Evolutionary conservation across 2,329 filamentous ascomycete genomes (phyloP), one percentile per base, ranked within the genome.

Genomic region (Colletotrichum scovillei): DNA sequence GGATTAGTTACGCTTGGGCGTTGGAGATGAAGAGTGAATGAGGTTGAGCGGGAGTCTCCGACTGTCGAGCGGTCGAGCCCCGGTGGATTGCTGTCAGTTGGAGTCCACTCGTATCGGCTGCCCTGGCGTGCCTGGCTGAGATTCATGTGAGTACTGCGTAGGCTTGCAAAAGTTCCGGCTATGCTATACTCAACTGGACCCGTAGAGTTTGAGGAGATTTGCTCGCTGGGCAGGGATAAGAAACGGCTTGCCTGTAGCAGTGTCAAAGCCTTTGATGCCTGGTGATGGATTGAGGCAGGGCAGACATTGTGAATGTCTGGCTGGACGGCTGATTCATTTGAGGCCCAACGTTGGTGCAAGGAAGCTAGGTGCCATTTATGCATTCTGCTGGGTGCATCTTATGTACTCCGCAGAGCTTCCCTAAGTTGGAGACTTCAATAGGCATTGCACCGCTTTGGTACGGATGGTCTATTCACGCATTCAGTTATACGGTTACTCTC

Each of bases 1-100:
- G 57, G 35, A 38, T 26, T 12, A 35, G 38, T 14, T 62, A 38
- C 64, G 52, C 64, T 72, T 59, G 49, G 71, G 60, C 67, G 22
- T 22, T 4, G 19, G 38, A 16, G 14, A n/a, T 69, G 55, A 30
- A 42, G 57, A 58, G 58, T 57, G 59, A 6, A 22, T 28, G 22
- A 28, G 26, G 52, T 24, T 56, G 53, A 28, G 53, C 53, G 53
- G 26, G 26, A 22, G 19, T 22, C 42, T 19, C 42, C 19, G 42
- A 22, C 19, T 49, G 42, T 49, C 42, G 42, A 19, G 19, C 42
- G 7, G 42, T 49, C 42, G 19, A 49, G 42, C 42, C 42, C 16
- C 19, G 42, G 19, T 49, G 42, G 6, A n/a, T 49, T 49, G 19
- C 42, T 8, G 42, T 49, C 7, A 42, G 38, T 42, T 42, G 2